Percentiles rank a stretch among this genome's conserved stretches.
Evolutionary conservation across 306 rosid genomes (phyloP).

Genomic region (Pterocarpus santalinus): DNA sequence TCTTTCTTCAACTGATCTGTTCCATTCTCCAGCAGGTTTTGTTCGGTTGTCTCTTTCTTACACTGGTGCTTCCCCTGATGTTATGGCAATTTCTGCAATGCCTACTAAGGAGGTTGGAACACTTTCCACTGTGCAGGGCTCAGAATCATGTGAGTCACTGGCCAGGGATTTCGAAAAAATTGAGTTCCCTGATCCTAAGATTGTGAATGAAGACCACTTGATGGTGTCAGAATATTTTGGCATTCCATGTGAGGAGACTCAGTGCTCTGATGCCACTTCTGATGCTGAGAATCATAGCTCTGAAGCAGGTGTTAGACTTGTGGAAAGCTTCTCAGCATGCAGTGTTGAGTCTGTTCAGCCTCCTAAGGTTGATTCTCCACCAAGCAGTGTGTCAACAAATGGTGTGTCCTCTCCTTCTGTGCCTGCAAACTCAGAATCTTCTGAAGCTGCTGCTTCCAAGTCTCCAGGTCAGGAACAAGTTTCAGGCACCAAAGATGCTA

Average conservation of each 20-base stretch:
- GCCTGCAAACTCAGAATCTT: constrained; percentile 69
- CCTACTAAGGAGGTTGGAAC: constrained; percentile 46
- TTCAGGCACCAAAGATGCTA: constrained; percentile 57
- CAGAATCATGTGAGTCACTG: constrained; percentile 59
- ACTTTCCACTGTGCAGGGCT: constrained; percentile 48
- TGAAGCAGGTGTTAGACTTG: constrained; percentile 63
- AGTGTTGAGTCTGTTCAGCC: constrained; percentile 63
- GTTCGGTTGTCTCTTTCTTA: constrained; percentile 80
- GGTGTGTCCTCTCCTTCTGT: constrained; percentile 64
- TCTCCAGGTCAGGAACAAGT: constrained; percentile 55
- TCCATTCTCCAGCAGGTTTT: constrained; percentile 95
- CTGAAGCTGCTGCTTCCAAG: constrained; percentile 60
- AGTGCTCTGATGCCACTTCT: constrained; percentile 67
- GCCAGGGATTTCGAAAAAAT: constrained; percentile 79
- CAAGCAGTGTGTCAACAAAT: constrained; percentile 73
- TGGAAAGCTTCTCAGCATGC: constrained; percentile 66
- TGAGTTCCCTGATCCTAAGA: constrained; percentile 93
- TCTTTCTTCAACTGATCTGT: constrained; percentile 93
- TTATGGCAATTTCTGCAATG: constrained; percentile 60
- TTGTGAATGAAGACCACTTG: constrained; percentile 84
- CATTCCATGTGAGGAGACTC: constrained; percentile 74
- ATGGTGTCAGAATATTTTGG: constrained; percentile 92
- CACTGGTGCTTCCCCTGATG: constrained; percentile 80
- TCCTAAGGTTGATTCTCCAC: constrained; percentile 79
- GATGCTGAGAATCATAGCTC: constrained; percentile 66